Evolutionary conservation across 164 flowering plant genomes (phyloP), one percentile per base, ranked within the genome.

Genomic region (Nelumbo lutea): DNA sequence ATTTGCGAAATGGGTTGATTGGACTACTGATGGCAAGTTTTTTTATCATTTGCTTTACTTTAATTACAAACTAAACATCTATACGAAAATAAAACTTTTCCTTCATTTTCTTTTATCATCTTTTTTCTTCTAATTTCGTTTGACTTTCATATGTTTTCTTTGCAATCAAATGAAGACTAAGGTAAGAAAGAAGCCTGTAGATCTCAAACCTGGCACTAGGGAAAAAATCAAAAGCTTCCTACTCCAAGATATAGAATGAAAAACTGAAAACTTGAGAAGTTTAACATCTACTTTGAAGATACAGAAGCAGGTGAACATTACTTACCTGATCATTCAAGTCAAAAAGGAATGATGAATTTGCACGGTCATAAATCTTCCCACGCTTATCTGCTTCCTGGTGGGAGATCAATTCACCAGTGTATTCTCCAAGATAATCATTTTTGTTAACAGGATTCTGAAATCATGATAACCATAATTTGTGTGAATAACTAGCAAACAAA

Each of bases 331-430:
- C 97, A 83, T 96, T 91, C 74, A 96, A 83, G 82, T 91, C 93
- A 65, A 96, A 93, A 65, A 96, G 96, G 76, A 86, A 96, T 3
- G 99, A 96, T 15, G 99, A 93, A 75, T 96, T 87, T 61, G 90
- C 92, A 61, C 90, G 91, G 72, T 96, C 99, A 76, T 91, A 96
- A 47, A 93, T 91, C 66, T 93, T 96, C 62, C 99, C 99, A 45
- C 99, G 97, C 76, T 88, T 93, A 70, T 96, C 99, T 46, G 99
- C 98, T 78, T 96, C 99, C 61, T 83, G 77, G 64, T 96, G 98
- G 53, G 96, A 88, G 64, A 96, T 86, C 77, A 96, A 70, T 80
- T 96, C 99, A 42, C 99, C 99, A 42, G 98, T 93, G 74, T 96
- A 96, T 72, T 96, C 99, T 75, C 99, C 99, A 67, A 96, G 96